A percentile compares a stretch with the other conserved stretches of the same genome.
Evolutionary conservation across 805 yeast genomes (phyloP).

Genomic region (Teunomyces tritomae): DNA sequence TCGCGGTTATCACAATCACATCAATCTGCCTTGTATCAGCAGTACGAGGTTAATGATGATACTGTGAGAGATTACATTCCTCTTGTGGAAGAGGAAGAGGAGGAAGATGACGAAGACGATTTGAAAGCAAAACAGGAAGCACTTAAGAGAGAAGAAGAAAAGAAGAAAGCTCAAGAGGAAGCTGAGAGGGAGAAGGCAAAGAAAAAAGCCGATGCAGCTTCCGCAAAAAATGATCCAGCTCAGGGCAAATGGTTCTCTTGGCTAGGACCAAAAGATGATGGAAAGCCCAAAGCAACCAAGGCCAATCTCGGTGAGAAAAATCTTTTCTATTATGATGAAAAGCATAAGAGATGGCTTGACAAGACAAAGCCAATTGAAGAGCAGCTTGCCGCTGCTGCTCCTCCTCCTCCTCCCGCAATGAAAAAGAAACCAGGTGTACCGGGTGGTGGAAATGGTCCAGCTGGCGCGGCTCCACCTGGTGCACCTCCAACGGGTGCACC

Average conservation of each 20-base stretch:
- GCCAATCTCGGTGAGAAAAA: conserved; percentile 85
- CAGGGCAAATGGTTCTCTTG: conserved; percentile 49
- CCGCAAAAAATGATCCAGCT: conserved; percentile 10
- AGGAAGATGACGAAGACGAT: conserved; percentile 44
- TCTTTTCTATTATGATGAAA: conserved; percentile 76
- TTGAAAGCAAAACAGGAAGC: conserved; percentile 18
- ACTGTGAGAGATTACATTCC: conserved; percentile 43
- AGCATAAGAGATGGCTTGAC: conserved; percentile 84
- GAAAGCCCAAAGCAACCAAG: conserved; percentile 70
- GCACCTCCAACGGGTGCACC: conserved; percentile 11
- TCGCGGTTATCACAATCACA: conserved; percentile 44
- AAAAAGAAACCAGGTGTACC: conserved; percentile 21
- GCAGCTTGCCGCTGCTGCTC: conserved; percentile 49
- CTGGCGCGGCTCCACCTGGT: conserved; percentile 7
- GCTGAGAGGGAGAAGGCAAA: conserved; percentile 43
- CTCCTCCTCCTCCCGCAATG: conserved; percentile 65
- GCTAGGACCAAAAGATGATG: conserved; percentile 42
- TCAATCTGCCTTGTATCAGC: conserved; percentile 42
- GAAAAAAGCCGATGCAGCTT: conserved; percentile 11
- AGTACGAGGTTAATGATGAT: conserved; percentile 45
- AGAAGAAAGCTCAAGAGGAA: conserved; percentile 13
- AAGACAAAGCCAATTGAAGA: conserved; percentile 65
- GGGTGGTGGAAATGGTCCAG: not conserved
- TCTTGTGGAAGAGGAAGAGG: conserved; percentile 43
- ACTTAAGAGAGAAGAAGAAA: conserved; percentile 18